Base-by-base conservation (phyloP, 2,329 filamentous ascomycete species). In the Aureobasidium namibiae region DNA sequence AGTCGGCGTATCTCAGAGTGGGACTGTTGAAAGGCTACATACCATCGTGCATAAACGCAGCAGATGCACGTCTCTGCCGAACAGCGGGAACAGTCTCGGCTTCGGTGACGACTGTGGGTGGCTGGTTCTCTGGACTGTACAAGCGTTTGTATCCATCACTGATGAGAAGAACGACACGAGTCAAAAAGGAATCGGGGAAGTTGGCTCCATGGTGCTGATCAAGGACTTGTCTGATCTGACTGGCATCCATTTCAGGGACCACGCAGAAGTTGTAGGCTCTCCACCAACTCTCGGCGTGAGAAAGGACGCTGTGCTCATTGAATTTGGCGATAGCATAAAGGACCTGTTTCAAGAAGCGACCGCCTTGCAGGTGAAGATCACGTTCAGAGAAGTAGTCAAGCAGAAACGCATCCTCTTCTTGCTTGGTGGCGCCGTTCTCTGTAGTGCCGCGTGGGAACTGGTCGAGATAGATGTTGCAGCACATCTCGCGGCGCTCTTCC, bases 321-420 rank as follows among this genome's bases (percentile, higher is more conserved):
- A 63, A 70, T n/a, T 66, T 26, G 2, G 70, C 69, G 59, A 67
- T 65, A 26, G 54, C 63, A 57, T 66, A 67, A 63, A 67, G 70
- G 16, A 66, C 69, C 48, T 71, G 67, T 63, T 71, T 71, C 53
- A 73, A 64, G 50, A 73, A 73, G n/a, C 63, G 59, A 34, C 63
- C 64, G 41, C 69, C 67, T 59, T 69, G 68, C 60, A 66, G 61
- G 52, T 65, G 64, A 42, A 68, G 63, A 23, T 70, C 67, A 16
- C 56, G 39, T 9, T 66, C 63, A 56, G 44, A 61, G 60, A 72
- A 72, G 34, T 59, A 63, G 5, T 50, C 24, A 54, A 61, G 62
- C 42, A 73, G 61, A 57, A 71, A 73, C 1, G 50, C 59, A 33
- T 72, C 67, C 62, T 72, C 70, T 23, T 61, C 58, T 45, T 66